Base-by-base conservation (phyloP, 371 early-diverging fungal species). In the Mortierella sp. region DNA sequence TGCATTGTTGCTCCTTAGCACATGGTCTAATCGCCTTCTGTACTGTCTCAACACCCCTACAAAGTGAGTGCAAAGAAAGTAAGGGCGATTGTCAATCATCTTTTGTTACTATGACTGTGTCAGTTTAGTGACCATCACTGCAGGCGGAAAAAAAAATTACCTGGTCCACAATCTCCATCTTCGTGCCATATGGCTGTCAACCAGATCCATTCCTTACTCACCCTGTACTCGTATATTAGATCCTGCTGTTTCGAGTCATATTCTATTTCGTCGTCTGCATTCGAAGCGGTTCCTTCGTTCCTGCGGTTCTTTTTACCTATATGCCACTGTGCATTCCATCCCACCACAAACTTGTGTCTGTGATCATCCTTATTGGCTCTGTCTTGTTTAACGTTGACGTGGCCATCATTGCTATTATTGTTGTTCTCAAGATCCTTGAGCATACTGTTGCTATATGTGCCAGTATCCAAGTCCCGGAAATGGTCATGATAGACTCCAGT, bases 151-250 rank as follows among this genome's bases (percentile, higher is more conserved):
- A 27, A 41, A 53, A 32, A 9, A 32, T 31, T 64, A 69, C 78
- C 78, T 52, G 78, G 56, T n/a, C 78, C 70, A 58, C 70, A 76
- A 1, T 64, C 55, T 17, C 59, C 53, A n/a, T 60, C 58, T 12
- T 41, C 50, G 31, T 61, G 41, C 64, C 62, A 70, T 9, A 76
- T 52, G 56, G 60, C 70, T 5, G 78, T 76, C 70, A 76, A 60
- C 78, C 78, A 76, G 19, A 70, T 43, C 78, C 78, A 76, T 9
- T 50, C 50, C 15, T 64, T 34, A 6, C 26, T 50, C 17, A 48
- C 37, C 23, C 4, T 6, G 8, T 23, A 26, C 7, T 12, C 37
- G 15, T 30, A 6, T 32, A 27, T 3, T 21, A 32, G 30, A 12
- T 12, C 23, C 24, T 37, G 60, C n/a, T 12, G 31, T 23, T 17